Evolutionary conservation across 2,329 filamentous ascomycete genomes (phyloP), one percentile per base, ranked within the genome.

Genomic region (Drechslerella dactyloides): DNA sequence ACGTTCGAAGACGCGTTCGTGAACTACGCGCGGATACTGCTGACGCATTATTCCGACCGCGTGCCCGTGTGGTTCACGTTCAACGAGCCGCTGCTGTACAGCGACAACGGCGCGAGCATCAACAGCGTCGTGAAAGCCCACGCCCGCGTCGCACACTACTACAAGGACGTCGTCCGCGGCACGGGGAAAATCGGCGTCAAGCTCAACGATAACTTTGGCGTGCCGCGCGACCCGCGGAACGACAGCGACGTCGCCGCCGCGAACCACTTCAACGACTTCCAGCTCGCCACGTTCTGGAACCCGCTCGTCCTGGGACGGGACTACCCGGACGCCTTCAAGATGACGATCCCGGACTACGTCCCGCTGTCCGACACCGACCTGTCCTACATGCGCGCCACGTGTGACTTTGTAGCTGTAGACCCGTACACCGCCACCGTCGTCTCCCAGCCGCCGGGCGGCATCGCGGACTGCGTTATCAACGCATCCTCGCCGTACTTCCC

Each of bases 361-460:
- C 52, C 48, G 5, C 48, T 68, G 3, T 44, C 51, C 17, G n/a
- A 7, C 4, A 54, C 7, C 13, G 63, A 68, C n/a, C 33, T 68
- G 23, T 48, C 24, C 21, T 60, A 60, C 53, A 37, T 68, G 19
- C 44, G 53, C 23, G 55, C 44, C 24, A 60, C 63, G 7, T 68
- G 54, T 1, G 85, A 87, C 76, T 83, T 86, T 62, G 81, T 85
- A 42, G 84, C 82, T 5, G 82, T 87, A 40, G 85, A 87, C 73
- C 83, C 84, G 0, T 87, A 87, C 78, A 86, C 84, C 0, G 82
- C 84, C 0, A 84, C 82, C 0, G 82, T 85, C 0, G 82, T 86
- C n/a, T 81, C 82, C 1, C 80, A 82, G 0, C 82, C 84, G 0
- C 76, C 77, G 3, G 78, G 78, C 7, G 84, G 83, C 1, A 81